Base-by-base conservation (phyloP, 768 basidiomycete species). In the Collybia sordida region DNA sequence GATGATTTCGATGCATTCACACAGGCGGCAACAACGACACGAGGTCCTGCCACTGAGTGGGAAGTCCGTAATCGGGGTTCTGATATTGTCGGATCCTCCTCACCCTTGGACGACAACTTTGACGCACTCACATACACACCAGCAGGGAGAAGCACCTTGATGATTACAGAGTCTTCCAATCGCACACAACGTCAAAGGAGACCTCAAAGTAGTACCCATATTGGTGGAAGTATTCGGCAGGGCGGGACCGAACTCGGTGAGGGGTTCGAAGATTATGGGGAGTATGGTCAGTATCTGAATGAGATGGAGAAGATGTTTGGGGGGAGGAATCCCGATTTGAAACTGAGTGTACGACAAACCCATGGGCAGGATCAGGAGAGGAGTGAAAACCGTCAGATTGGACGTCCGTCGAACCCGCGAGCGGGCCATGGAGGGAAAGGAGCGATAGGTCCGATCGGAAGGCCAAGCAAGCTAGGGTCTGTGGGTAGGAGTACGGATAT, bases 1-100 rank as follows among this genome's bases (percentile, higher is more conserved):
- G 72, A 75, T 42, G 66, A 74, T 49, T 74, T 74, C 44, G 73
- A 76, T 53, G 72, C 67, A 23, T 54, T 64, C 28, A 71, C 69
- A 14, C 52, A 57, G 31, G 52, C 37, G 6, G 52, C 56, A n/a
- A 64, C 62, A 11, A 63, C 62, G 39, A 62, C 65, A 18, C 59
- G 63, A 40, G 63, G 59, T 8, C 57, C 50, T 24, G 52, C 51
- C 25, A 55, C 63, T 4, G 62, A 58, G 38, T 57, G 60, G 60
- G 58, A 55, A 27, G 52, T 45, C 15, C 56, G 47, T 4, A 42
- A 49, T 15, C 49, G 50, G 36, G 43, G 47, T 21, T 53, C 55
- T 48, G 45, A 53, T n/a, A 45, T 48, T 23, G 51, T 62, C 18
- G 50, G 59, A 19, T 62, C 67, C 19, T 61, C 61, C 17, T 59